phyloP scores from a whole-genome alignment of 805 yeast genomes.

The Starmerella tilneyi region DNA sequence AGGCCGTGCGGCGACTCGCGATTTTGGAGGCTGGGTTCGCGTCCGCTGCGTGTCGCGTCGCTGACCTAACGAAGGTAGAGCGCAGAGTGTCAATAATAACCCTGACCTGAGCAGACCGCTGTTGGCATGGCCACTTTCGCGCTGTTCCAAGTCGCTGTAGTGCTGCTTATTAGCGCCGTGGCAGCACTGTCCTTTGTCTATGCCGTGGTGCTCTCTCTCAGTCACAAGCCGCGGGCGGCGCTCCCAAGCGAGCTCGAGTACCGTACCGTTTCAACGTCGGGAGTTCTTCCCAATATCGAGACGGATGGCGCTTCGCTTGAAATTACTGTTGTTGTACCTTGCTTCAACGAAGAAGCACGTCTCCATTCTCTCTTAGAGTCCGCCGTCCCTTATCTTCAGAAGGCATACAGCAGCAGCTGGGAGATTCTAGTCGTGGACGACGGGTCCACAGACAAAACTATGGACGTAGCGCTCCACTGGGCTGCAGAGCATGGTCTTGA shows the following conservation, averaged over 20 bases:
- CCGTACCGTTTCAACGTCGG: constrained; percentile 4
- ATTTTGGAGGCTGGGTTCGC: too few species aligned
- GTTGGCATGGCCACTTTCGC: background rate
- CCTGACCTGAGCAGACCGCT: too few species aligned
- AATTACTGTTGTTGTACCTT: constrained; percentile 80
- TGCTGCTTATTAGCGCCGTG: background rate
- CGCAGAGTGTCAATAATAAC: too few species aligned
- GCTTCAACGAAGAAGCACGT: constrained; percentile 75
- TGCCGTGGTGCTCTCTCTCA: constrained; percentile 3
- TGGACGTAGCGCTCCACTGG: constrained; percentile 56
- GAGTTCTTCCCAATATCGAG: constrained; percentile 12
- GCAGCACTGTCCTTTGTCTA: constrained; percentile 7
- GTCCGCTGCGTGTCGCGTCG: background rate
- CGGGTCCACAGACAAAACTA: constrained; percentile 77
- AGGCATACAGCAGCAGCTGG: constrained; percentile 36
- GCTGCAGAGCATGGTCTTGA: constrained; percentile 42
- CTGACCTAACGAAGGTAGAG: too few species aligned
- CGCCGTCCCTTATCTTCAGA: constrained; percentile 41
- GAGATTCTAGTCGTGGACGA: constrained; percentile 88
- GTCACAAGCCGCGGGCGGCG: constrained; percentile 18
- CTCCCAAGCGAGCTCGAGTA: constrained; percentile 15
- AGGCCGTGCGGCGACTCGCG: too few species aligned
- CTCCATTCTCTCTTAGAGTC: constrained; percentile 39
- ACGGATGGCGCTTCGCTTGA: constrained; percentile 35
- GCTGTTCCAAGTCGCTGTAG: background rate